Evolutionary conservation across 2,329 filamentous ascomycete genomes (phyloP).

Genomic region (Coniochaeta sp.): DNA sequence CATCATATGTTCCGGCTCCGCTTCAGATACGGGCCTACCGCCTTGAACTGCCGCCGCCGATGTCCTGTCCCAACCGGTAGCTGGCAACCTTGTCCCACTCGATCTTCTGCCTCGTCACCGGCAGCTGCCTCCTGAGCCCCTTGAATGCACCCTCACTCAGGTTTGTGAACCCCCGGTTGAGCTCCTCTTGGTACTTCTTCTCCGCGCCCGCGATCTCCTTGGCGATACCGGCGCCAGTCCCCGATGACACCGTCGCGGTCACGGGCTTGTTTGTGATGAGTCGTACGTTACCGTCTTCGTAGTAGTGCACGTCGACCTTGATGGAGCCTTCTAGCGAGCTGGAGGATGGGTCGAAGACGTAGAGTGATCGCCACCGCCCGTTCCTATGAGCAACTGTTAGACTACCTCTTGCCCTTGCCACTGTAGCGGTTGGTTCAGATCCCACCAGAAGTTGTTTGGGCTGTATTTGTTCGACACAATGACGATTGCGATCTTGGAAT

Average conservation of each 20-base stretch:
- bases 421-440: not conserved
- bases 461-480: constrained; percentile 96
- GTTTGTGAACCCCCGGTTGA: constrained; percentile 82
- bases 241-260: constrained; percentile 50
- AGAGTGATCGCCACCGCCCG: constrained; percentile 88
- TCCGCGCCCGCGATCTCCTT: constrained; percentile 73
- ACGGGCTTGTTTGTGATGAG: constrained; percentile 81
- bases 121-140: constrained; percentile 81
- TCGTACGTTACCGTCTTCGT: constrained; percentile 96
- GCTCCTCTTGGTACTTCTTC: constrained; percentile 91
- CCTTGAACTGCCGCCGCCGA: constrained; percentile 58
- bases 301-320: constrained; percentile 97
- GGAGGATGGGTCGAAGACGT: constrained; percentile 67
- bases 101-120: constrained; percentile 95
- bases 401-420: not conserved
- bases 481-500: constrained; percentile 69
- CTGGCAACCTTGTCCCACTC: constrained; percentile 98
- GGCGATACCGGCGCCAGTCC: constrained; percentile 60
- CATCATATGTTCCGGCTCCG: not conserved
- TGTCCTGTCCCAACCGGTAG: constrained; percentile 78
- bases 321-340: constrained; percentile 67
- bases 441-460: constrained; percentile 92
- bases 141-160: constrained; percentile 96
- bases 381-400: constrained; percentile 51
- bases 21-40: constrained; percentile 26